Percentiles rank a stretch among this genome's conserved stretches.
These are phyloP conservation scores for Coemansia sp. DNA, from an alignment of 192 early-diverging fungal genomes.

Conservation along the genomic window DNA sequence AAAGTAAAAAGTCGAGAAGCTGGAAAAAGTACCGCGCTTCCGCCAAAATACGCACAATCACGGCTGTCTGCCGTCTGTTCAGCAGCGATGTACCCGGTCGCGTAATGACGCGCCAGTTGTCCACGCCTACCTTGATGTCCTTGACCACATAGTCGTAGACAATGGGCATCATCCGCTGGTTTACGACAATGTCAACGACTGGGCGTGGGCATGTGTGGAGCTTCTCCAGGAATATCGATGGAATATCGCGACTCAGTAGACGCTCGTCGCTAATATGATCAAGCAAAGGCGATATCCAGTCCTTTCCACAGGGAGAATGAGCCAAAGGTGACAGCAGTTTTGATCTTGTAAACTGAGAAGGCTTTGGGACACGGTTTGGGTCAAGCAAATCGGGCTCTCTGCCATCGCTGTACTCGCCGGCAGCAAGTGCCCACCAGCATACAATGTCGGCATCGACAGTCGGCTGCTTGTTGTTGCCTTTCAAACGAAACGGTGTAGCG, in stretches of 20 bases:
- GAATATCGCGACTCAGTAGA: constrained; percentile 11
- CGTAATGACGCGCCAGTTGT: constrained; percentile 81
- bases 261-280: constrained; percentile 26
- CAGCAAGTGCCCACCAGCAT: constrained; percentile 33
- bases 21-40: constrained; percentile 11
- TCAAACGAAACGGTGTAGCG: constrained; percentile 15
- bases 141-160: constrained; percentile 51
- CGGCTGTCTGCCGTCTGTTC: constrained; percentile 67
- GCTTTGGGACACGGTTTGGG: constrained; percentile 10
- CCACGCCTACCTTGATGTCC: constrained; percentile 53
- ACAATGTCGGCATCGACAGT: constrained; percentile 12
- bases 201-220: constrained; percentile 21
- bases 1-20: constrained; percentile 47
- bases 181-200: constrained; percentile 23
- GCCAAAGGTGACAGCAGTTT: constrained; percentile 18
- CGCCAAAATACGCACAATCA: constrained; percentile 25
- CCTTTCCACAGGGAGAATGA: constrained; percentile 20
- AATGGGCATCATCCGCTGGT: constrained; percentile 38
- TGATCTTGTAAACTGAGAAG: constrained; percentile 13
- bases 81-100: constrained; percentile 73
- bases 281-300: constrained; percentile 37
- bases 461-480: constrained; percentile 1
- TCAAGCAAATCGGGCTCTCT: constrained; percentile 9
- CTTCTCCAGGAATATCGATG: not conserved
- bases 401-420: not conserved